Evolutionary conservation across 2,329 filamentous ascomycete genomes (phyloP).

Genomic region (Fusarium austroafricanum): DNA sequence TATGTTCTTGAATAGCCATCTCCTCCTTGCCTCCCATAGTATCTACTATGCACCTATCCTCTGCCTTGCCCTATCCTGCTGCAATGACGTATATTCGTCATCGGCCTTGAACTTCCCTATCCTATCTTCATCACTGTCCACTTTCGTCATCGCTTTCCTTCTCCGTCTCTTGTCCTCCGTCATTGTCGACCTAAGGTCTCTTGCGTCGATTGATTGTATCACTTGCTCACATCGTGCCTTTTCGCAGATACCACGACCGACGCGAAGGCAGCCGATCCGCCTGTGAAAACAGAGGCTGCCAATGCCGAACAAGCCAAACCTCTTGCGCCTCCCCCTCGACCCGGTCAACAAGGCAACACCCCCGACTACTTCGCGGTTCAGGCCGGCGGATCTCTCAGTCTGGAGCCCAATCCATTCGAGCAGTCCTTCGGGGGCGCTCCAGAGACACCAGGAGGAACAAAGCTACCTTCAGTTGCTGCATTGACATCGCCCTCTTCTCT

Average conservation of each 20-base stretch:
- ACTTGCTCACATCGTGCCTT: conserved; percentile 39
- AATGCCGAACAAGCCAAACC: conserved; percentile 72
- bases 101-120: conserved; percentile 31
- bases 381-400: conserved; percentile 68
- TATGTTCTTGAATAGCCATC: conserved; percentile 49
- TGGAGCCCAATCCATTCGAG: conserved; percentile 97
- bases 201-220: conserved; percentile 28
- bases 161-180: conserved; percentile 28
- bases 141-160: conserved; percentile 38
- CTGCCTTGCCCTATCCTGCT: conserved; percentile 10
- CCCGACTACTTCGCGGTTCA: conserved; percentile 77
- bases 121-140: conserved; percentile 19
- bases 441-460: conserved; percentile 84
- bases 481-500: conserved; percentile 91
- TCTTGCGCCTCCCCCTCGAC: conserved; percentile 77
- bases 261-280: conserved; percentile 58
- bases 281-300: conserved; percentile 62
- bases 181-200: conserved; percentile 21
- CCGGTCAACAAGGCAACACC: conserved; percentile 64
- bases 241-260: conserved; percentile 57
- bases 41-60: background rate
- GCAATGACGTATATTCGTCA: conserved; percentile 45
- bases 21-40: conserved; percentile 16
- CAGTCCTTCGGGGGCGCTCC: conserved; percentile 83
- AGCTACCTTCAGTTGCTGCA: conserved; percentile 89